Evolutionary conservation across 306 rosid species (phyloP).

Genomic region (Sphenostylis stenocarpa): DNA sequence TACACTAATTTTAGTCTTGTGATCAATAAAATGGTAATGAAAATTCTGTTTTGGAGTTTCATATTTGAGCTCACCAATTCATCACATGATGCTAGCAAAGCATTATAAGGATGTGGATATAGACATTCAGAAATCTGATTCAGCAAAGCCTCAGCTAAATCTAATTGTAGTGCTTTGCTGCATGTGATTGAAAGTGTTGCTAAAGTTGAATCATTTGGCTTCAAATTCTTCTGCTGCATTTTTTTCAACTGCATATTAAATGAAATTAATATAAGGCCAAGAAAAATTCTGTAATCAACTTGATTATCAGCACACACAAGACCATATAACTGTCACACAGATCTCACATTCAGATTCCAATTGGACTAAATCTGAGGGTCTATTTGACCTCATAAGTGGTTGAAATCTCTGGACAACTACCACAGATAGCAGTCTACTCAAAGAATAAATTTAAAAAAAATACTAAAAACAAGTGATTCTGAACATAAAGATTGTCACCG

Average conservation of each 20-base stretch:
- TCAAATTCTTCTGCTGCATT: slow-evolving; percentile 66
- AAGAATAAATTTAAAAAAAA: neutral
- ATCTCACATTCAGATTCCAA: slow-evolving; percentile 30
- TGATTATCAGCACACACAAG: slow-evolving; percentile 7
- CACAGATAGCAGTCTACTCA: neutral
- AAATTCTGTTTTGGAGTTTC: slow-evolving; percentile 7
- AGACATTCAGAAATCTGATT: slow-evolving; percentile 50
- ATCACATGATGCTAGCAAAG: slow-evolving; percentile 65
- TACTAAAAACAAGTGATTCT: slow-evolving; percentile 17
- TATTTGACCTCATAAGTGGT: neutral
- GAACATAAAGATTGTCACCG: slow-evolving; percentile 10
- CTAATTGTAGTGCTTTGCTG: slow-evolving; percentile 62
- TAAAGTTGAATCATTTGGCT: slow-evolving; percentile 65
- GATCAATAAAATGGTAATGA: slow-evolving; percentile 26
- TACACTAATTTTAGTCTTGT: slow-evolving; percentile 14
- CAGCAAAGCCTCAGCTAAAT: slow-evolving; percentile 73
- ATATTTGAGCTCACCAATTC: slow-evolving; percentile 57
- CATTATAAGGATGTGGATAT: slow-evolving; percentile 57
- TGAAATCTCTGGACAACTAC: slow-evolving; percentile 21
- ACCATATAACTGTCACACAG: neutral
- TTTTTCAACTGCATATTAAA: slow-evolving; percentile 56
- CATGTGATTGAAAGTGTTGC: slow-evolving; percentile 64
- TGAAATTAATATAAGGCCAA: slow-evolving; percentile 27
- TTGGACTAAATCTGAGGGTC: slow-evolving; percentile 2
- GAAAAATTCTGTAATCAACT: slow-evolving; percentile 13